Evolutionary conservation across 768 basidiomycete species (phyloP), one percentile per base, ranked within the genome.

Genomic region (Kwoniella heveanensis): DNA sequence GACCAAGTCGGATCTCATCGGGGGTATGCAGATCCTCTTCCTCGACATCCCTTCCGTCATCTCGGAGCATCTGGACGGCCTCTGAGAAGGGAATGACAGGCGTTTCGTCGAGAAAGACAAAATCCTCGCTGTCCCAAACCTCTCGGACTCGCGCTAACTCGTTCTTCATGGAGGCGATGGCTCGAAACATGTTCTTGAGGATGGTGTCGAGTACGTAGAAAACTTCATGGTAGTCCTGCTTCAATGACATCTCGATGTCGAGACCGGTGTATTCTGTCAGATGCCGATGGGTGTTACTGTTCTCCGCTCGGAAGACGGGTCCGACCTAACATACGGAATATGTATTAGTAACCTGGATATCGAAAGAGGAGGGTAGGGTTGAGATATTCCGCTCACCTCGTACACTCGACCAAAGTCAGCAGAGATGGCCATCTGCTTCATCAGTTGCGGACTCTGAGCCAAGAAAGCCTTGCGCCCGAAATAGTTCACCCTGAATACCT

Each of bases 341-440:
- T n/a, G n/a, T n/a, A n/a, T n/a, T n/a, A n/a, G n/a, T n/a, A n/a
- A n/a, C n/a, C n/a, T n/a, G n/a, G n/a, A n/a, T n/a, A n/a, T n/a
- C n/a, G n/a, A n/a, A n/a, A n/a, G n/a, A n/a, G n/a, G n/a, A n/a
- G n/a, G n/a, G n/a, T n/a, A n/a, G n/a, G n/a, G n/a, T n/a, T n/a
- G 47, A 50, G 0, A n/a, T n/a, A n/a, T n/a, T n/a, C n/a, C n/a
- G n/a, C 88, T 94, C 63, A 98, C 92, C 82, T 98, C 94, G 80
- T 92, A 98, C 6, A 98, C 94, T 36, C 91, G 87, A 77, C 96
- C 94, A 72, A 96, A 92, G 81, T 97, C 94, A 48, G 91, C 92
- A 37, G 94, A 91, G 71, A 98, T 96, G 57, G 89, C 90, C 94
- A 97, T 97, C 81, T 98, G 94, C 81, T 98, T 98, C 52, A 92